These are phyloP conservation scores for Salix caprea DNA, from an alignment of 345 rosid genomes.

Conservation along the genomic window DNA sequence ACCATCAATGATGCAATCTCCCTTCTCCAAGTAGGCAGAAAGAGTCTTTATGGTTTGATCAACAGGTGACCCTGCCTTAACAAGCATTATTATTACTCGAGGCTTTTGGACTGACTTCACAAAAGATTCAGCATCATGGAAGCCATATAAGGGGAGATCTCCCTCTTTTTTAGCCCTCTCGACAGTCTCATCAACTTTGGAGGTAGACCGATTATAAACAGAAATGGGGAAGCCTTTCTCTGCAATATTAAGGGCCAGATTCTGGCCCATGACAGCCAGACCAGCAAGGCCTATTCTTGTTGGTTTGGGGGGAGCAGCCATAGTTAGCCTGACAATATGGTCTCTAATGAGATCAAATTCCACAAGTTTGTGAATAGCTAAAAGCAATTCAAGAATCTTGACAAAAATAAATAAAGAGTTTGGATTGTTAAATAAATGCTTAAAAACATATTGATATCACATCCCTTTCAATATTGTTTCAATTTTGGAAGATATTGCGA, in stretches of 20 bases:
- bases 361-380: neutral
- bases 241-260: constrained; percentile 87
- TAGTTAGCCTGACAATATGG: constrained; percentile 32
- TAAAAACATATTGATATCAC: neutral
- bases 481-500: neutral
- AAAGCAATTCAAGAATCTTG: neutral
- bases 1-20: constrained; percentile 93
- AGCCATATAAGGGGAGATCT: constrained; percentile 68
- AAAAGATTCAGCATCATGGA: constrained; percentile 80
- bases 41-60: constrained; percentile 88
- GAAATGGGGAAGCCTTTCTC: constrained; percentile 96
- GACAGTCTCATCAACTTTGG: constrained; percentile 86
- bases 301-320: constrained; percentile 51
- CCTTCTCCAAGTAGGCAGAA: constrained; percentile 76
- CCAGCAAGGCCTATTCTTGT: constrained; percentile 94
- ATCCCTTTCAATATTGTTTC: neutral
- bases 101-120: constrained; percentile 83
- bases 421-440: neutral
- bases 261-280: constrained; percentile 98
- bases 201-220: constrained; percentile 82
- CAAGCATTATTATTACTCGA: constrained; percentile 90
- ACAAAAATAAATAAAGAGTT: neutral
- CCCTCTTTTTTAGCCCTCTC: constrained; percentile 89
- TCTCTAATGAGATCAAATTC: constrained; percentile 11
- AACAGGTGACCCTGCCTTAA: constrained; percentile 91